A percentile compares a stretch with the other conserved stretches of the same genome.
phyloP scores from a whole-genome alignment of 208 protist genomes.

The Leishmania guyanensis region DNA sequence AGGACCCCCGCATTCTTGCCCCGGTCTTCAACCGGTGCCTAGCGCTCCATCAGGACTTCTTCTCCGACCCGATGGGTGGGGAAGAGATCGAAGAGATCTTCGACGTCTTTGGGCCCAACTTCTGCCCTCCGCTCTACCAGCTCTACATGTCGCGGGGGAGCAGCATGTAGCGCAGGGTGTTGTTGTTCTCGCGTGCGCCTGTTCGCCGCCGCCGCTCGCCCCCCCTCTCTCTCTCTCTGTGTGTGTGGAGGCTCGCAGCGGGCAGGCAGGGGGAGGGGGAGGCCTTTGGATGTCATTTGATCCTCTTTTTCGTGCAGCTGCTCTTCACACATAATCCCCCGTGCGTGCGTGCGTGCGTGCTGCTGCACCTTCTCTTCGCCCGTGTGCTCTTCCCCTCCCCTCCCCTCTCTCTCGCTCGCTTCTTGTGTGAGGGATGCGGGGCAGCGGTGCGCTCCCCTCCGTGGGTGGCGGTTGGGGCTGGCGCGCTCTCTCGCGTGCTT shows the following conservation, averaged over 20 bases:
- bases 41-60: conserved; percentile 91
- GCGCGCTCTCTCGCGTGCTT: background rate
- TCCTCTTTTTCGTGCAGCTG: background rate
- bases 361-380: background rate
- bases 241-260: background rate
- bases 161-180: background rate
- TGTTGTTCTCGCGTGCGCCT: conserved; percentile 2
- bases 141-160: conserved; percentile 87
- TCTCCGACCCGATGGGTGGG: conserved; percentile 85
- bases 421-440: background rate
- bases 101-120: conserved; percentile 81
- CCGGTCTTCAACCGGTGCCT: conserved; percentile 88
- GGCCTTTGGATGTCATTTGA: background rate
- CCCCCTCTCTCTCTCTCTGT: background rate
- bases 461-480: background rate
- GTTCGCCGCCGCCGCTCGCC: no score
- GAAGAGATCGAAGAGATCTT: conserved; percentile 94
- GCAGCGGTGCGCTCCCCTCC: background rate
- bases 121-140: conserved; percentile 89
- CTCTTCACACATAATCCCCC: conserved; percentile 1
- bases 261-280: background rate
- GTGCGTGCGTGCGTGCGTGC: background rate
- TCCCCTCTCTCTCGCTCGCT: no score
- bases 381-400: background rate
- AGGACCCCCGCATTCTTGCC: conserved; percentile 81